Percentiles rank a stretch among this genome's conserved stretches.
phyloP scores from a whole-genome alignment of 2,329 filamentous ascomycete species.

The Colletotrichum echinochloae region DNA sequence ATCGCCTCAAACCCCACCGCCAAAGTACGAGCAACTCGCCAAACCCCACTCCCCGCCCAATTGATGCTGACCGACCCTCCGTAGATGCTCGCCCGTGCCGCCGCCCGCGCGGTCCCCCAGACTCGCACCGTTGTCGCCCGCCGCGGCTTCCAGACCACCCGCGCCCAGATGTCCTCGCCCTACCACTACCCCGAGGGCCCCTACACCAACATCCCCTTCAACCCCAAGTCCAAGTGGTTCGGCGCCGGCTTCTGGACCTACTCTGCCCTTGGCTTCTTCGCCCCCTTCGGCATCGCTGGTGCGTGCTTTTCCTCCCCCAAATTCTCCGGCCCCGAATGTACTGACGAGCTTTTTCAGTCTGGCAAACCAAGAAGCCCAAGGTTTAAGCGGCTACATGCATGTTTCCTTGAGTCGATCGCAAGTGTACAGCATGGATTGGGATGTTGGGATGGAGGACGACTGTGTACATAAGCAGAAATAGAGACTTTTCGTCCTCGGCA shows the following conservation, averaged over 20 bases:
- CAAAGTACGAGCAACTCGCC: conserved; percentile 23
- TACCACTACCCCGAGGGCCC: conserved; percentile 99
- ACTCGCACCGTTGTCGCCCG: conserved; percentile 80
- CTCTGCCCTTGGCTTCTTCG: conserved; percentile 66
- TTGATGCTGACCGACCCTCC: conserved; percentile 56
- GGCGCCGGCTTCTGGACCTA: conserved; percentile 84
- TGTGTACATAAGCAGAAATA: conserved; percentile 51
- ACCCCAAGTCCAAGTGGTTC: conserved; percentile 91
- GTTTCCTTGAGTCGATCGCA: conserved; percentile 34
- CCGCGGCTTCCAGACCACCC: conserved; percentile 94
- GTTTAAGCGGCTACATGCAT: conserved; percentile 46
- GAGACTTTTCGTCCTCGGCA: conserved; percentile 44
- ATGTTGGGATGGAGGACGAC: conserved; percentile 44
- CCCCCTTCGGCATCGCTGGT: conserved; percentile 74
- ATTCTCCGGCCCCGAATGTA: conserved; percentile 20
- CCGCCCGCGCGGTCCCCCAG: conserved; percentile 67
- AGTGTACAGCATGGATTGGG: conserved; percentile 41
- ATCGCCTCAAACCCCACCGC: conserved; percentile 26
- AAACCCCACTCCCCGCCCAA: neutral
- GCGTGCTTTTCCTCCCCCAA: conserved; percentile 53
- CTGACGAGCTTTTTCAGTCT: conserved; percentile 55
- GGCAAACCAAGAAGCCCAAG: conserved; percentile 62
- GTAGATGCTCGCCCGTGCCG: conserved; percentile 87
- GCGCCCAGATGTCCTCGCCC: conserved; percentile 84
- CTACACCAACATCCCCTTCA: conserved; percentile 96